Evolutionary conservation across 2,329 filamentous ascomycete species (phyloP).

Genomic region (Aspergillus unguis): DNA sequence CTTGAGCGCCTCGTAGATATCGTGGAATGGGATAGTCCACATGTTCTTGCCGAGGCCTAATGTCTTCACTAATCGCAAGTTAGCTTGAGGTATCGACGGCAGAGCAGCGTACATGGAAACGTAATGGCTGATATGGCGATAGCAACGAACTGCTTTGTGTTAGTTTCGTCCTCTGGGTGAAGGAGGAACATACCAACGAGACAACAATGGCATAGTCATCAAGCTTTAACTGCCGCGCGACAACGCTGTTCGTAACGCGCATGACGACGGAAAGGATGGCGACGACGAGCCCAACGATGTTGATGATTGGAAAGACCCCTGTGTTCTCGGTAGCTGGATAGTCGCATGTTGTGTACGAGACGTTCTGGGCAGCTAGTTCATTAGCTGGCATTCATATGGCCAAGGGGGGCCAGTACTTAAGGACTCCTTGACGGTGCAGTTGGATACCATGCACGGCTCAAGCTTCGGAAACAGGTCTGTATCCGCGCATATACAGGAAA

Average conservation of each 20-base stretch:
- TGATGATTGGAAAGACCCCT: neutral
- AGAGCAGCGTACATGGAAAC: neutral
- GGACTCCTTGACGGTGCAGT: neutral
- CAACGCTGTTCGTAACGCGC: neutral
- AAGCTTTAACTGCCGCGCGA: neutral
- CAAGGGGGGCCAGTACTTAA: neutral
- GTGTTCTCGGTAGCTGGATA: conserved; percentile 2
- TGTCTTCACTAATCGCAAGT: neutral
- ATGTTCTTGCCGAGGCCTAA: conserved; percentile 3
- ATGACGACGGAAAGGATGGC: conserved; percentile 2
- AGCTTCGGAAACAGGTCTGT: neutral
- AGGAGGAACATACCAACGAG: neutral
- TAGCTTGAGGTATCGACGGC: neutral
- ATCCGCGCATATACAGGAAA: conserved; percentile 1
- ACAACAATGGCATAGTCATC: conserved; percentile 3
- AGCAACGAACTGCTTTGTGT: neutral
- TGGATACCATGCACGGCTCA: neutral
- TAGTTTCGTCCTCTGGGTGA: no score
- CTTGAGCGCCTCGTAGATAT: neutral
- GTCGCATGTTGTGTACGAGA: conserved; percentile 1
- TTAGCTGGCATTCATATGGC: neutral
- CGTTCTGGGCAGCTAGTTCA: conserved; percentile 2
- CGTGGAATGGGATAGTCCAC: conserved; percentile 2
- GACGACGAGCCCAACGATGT: neutral
- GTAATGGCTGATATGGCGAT: neutral